phyloP scores from a whole-genome alignment of 345 rosid species.

The Salix udensis region DNA sequence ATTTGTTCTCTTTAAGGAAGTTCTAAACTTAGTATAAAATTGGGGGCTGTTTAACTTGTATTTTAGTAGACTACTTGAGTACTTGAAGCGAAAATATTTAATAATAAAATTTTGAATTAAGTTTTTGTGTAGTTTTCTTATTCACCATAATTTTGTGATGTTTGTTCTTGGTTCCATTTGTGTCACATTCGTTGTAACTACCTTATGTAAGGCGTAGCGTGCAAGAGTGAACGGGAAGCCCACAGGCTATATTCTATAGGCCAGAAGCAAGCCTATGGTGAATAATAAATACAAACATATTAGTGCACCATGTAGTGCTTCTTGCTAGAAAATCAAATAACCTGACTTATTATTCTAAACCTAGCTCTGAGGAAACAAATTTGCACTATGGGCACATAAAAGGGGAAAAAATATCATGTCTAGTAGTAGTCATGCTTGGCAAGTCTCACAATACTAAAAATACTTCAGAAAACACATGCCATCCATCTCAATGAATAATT shows the following conservation, averaged over 20 bases:
- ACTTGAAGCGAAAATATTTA: too few species aligned
- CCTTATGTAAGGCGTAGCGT: not conserved
- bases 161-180: not conserved
- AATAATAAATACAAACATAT: too few species aligned
- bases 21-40: too few species aligned
- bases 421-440: not conserved
- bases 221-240: too few species aligned
- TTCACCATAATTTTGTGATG: too few species aligned
- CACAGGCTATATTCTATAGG: not conserved
- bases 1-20: too few species aligned
- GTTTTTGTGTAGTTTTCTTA: too few species aligned
- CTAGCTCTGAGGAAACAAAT: too few species aligned
- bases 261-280: not conserved
- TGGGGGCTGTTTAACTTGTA: too few species aligned
- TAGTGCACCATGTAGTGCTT: not conserved
- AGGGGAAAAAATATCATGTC: not conserved
- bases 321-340: not conserved
- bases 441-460: not conserved
- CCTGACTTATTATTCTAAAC: not conserved
- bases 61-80: too few species aligned
- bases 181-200: not conserved
- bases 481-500: not conserved
- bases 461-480: not conserved
- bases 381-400: not conserved
- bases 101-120: too few species aligned